These are phyloP conservation scores for Talaromyces sp. DNA, from an alignment of 2,329 filamentous ascomycete genomes.

Conservation along the genomic window DNA sequence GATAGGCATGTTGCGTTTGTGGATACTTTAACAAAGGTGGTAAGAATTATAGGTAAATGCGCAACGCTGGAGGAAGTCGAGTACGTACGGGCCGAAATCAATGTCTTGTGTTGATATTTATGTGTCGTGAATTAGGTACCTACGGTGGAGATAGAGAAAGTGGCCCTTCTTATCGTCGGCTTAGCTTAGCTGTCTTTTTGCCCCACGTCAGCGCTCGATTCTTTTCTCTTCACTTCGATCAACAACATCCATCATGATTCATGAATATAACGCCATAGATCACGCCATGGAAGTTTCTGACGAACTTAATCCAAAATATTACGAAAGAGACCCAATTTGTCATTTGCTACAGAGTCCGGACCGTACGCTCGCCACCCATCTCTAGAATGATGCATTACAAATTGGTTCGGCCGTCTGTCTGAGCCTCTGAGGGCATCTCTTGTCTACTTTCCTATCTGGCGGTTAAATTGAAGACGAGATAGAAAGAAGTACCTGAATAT, in stretches of 20 bases:
- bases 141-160: not conserved
- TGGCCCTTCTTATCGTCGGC: not conserved
- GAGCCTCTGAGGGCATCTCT: no score
- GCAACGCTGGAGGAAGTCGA: not conserved
- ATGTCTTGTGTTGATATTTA: not conserved
- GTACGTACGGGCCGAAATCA: not conserved
- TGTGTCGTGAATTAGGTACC: not conserved
- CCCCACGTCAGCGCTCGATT: not conserved
- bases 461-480: no score
- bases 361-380: not conserved
- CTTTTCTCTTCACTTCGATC: no score
- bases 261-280: conserved; percentile 1
- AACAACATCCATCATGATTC: no score
- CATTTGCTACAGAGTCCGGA: no score
- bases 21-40: not conserved
- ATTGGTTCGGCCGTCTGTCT: not conserved
- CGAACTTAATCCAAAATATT: not conserved
- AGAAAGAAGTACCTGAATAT: not conserved
- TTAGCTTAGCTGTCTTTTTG: no score
- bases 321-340: no score
- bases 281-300: not conserved
- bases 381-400: not conserved
- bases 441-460: no score
- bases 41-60: not conserved
- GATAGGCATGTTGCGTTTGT: conserved; percentile 25